Percentiles rank a stretch among this genome's conserved stretches.
Evolutionary conservation across 1,139 yeast genomes (phyloP).

Genomic region (Sugiyamaella castrensis): DNA sequence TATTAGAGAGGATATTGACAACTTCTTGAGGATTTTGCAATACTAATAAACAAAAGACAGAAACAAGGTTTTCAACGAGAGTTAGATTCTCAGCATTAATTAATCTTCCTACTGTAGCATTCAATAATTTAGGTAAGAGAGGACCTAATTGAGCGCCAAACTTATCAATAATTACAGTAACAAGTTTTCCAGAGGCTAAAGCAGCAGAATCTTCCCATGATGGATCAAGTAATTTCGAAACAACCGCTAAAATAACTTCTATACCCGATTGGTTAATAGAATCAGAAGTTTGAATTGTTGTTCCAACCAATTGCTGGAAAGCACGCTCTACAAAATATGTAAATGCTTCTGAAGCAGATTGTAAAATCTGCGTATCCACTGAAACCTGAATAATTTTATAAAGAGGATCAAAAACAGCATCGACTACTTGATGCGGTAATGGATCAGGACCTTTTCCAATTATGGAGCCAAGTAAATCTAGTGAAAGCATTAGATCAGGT

Average conservation of each 20-base stretch:
- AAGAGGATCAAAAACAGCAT: slow-evolving; percentile 51
- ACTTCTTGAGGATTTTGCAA: slow-evolving; percentile 59
- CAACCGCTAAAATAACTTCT: slow-evolving; percentile 54
- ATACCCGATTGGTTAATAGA: slow-evolving; percentile 48
- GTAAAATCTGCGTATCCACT: slow-evolving; percentile 75
- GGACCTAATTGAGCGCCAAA: slow-evolving; percentile 53
- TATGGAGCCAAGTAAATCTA: slow-evolving; percentile 63
- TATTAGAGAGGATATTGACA: slow-evolving; percentile 54
- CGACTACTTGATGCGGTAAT: slow-evolving; percentile 50
- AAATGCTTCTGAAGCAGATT: slow-evolving; percentile 73
- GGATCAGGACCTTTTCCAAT: slow-evolving; percentile 47
- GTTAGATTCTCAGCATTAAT: slow-evolving; percentile 63
- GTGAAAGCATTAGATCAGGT: slow-evolving; percentile 58
- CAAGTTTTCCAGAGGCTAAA: slow-evolving; percentile 49
- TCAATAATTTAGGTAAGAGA: slow-evolving; percentile 57
- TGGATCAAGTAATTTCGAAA: slow-evolving; percentile 71
- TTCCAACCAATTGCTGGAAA: slow-evolving; percentile 42
- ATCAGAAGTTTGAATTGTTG: too few relatives aligned
- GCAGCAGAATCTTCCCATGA: slow-evolving; percentile 76
- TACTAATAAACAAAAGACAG: slow-evolving; percentile 73
- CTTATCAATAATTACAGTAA: slow-evolving; percentile 52
- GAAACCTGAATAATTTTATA: slow-evolving; percentile 52
- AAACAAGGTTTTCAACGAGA: slow-evolving; percentile 66
- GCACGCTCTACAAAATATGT: slow-evolving; percentile 57
- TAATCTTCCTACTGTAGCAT: slow-evolving; percentile 69